Evolutionary conservation across 345 rosid species (phyloP).

Genomic region (Barbarea vulgaris): DNA sequence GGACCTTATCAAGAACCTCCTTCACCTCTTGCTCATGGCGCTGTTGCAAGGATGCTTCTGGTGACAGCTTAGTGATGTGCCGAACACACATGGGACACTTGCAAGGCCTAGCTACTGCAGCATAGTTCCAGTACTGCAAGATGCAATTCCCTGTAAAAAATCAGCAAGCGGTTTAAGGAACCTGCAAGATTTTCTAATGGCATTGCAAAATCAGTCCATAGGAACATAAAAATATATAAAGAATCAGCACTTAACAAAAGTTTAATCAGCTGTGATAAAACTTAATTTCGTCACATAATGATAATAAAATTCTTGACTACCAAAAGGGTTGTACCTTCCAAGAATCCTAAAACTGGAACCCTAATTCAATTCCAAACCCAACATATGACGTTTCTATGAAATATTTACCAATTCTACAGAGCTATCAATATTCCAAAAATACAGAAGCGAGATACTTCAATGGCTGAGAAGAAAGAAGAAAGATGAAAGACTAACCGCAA

Average conservation of each 20-base stretch:
- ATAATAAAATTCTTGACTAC: not conserved
- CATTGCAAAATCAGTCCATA: not conserved
- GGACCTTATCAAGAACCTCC: slow-evolving; percentile 58
- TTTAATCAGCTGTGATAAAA: not conserved
- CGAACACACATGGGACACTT: slow-evolving; percentile 89
- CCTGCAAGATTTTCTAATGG: not conserved
- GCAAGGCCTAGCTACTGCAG: slow-evolving; percentile 72
- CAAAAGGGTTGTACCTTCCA: not conserved
- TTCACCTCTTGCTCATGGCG: slow-evolving; percentile 57
- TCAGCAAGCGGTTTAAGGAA: not conserved
- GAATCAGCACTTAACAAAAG: not conserved
- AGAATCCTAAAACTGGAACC: not conserved
- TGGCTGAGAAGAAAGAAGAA: not conserved
- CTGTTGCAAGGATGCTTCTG: slow-evolving; percentile 54
- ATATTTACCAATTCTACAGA: not conserved
- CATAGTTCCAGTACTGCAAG: slow-evolving; percentile 87
- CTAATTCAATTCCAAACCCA: slow-evolving; percentile 18
- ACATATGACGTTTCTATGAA: not conserved
- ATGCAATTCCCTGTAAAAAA: slow-evolving; percentile 66
- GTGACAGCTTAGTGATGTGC: slow-evolving; percentile 57
- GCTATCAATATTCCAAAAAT: not conserved
- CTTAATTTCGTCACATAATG: not conserved
- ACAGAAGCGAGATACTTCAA: slow-evolving; percentile 3
- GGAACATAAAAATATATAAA: not conserved
- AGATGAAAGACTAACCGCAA: slow-evolving; percentile 62